Evolutionary conservation across 805 yeast species (phyloP).

Genomic region (Hagleromyces aurorensis): DNA sequence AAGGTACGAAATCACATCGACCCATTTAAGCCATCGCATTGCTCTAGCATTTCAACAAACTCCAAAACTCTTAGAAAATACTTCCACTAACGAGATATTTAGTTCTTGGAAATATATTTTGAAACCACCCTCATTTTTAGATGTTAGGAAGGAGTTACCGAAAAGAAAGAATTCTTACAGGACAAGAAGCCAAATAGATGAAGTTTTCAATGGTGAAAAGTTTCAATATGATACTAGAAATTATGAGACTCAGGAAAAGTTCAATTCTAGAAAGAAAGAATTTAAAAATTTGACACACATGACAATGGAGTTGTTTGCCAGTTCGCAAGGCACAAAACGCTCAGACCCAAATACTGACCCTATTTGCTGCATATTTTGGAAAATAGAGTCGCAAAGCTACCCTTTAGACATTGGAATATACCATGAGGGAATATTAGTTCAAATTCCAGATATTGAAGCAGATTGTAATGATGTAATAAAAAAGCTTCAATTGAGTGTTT

Average conservation of each 20-base stretch:
- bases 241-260: conserved; percentile 1
- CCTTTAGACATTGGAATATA: conserved; percentile 30
- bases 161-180: conserved; percentile 7
- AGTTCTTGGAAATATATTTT: conserved; percentile 39
- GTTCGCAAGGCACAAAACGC: conserved; percentile 37
- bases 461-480: conserved; percentile 5
- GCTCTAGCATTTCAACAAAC: conserved; percentile 22
- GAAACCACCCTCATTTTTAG: conserved; percentile 41
- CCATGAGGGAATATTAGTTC: conserved; percentile 34
- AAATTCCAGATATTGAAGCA: conserved; percentile 6
- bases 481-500: conserved; percentile 12
- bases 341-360: conserved; percentile 67
- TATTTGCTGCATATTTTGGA: conserved; percentile 57
- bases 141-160: conserved; percentile 21
- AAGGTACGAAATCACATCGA: conserved; percentile 42
- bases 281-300: conserved; percentile 48
- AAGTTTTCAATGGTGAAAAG: too few species aligned
- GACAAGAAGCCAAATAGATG: too few species aligned
- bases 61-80: conserved; percentile 6
- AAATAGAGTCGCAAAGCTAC: conserved; percentile 39
- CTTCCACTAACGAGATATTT: conserved; percentile 4
- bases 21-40: conserved; percentile 30
- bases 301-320: conserved; percentile 60
- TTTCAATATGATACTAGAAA: too few species aligned
- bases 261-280: conserved; percentile 4